Evolutionary conservation across 306 rosid genomes (phyloP), one percentile per base, ranked within the genome.

Genomic region (Castanopsis chinensis): DNA sequence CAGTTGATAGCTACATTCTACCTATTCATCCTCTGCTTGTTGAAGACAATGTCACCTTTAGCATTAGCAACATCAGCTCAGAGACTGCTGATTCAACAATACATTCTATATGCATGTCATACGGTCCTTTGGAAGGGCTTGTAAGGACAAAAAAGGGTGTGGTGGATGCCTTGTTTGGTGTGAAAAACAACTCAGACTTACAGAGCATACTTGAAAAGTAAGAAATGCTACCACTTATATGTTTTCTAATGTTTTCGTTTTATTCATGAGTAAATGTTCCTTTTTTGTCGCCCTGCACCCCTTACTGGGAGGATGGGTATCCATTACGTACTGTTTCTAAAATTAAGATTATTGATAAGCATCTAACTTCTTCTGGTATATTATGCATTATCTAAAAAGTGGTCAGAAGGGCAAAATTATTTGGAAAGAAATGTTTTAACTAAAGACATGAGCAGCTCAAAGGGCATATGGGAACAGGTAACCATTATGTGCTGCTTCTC

Each of bases 31-130:
- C 78, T 27, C 55, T 63, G 1, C 51, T 12, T 64, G 15, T 27
- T 9, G 21, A 71, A 76, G 81, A 77, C 43, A 61, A 45, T 21
- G 68, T 77, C 61, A 54, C 17, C 20, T 71, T 82, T 17, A 77
- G 70, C 45, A 76, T 77, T 63, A 27, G 70, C 55, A 72, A 63
- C 73, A 72, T 82, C 35, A 28, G 55, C 70, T 72, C 78, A 54
- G 71, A 72, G 54, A 72, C 78, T 4, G 68, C 71, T 37, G 70
- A 77, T 45, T 72, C 78, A 2, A 30, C 52, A 41, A 57, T 82
- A 23, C 78, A 63, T 43, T 76, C 85, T 3, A 35, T 60, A 23
- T 81, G 85, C 76, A 76, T 20, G 78, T 60, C 52, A 17, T 77
- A 28, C 43, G 85, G 85, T 25, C 3, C 55, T 54, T 54, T 77